Evolutionary conservation across 1,139 yeast species (phyloP), one percentile per base, ranked within the genome.

Genomic region (Lodderomyces jiufengensis): DNA sequence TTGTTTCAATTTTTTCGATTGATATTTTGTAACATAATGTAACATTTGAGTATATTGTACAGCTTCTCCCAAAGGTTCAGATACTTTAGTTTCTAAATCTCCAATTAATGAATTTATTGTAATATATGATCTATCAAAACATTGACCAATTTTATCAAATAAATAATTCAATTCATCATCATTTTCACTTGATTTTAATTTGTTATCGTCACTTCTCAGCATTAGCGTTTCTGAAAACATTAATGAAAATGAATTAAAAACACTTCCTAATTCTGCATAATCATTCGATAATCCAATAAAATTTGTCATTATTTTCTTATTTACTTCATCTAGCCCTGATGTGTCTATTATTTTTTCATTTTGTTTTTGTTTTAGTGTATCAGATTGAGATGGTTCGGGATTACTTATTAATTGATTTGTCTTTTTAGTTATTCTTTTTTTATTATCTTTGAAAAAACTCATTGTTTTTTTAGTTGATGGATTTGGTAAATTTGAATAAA

Each of bases 31-130:
- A 11, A 90, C 76, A 30, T 77, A 74, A 33, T 84, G 73, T 2
- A 84, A 76, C 0, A 83, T 80, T 5, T 72, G 69, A 0, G 94
- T 78, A 58, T 83, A 80, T 50, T 84, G 87, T 10, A 84, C 88
- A 12, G 85, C 76, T 52, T 90, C 97, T 5, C 85, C 80, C 24
- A 90, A 63, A 4, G 95, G 95, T 52, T 90, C 97, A 27, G 86
- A 75, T 47, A 88, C 81, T 37, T 79, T 77, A 8, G 86, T 76
- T 43, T 85, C 80, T 31, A 90, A 64, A 31, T 78, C 76, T 27
- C 78, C 74, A n/a, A 83, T 80, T 15, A 90, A 66, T 4, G 78
- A 69, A 44, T 81, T 84, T 27, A 87, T 70, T 10, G 84, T 72
- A 29, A 82, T 67, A 40, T 78, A 80, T 24, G 80, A 78, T 30